Base-by-base conservation (phyloP, 106 monocot species). In the Dioscorea zingiberensis region DNA sequence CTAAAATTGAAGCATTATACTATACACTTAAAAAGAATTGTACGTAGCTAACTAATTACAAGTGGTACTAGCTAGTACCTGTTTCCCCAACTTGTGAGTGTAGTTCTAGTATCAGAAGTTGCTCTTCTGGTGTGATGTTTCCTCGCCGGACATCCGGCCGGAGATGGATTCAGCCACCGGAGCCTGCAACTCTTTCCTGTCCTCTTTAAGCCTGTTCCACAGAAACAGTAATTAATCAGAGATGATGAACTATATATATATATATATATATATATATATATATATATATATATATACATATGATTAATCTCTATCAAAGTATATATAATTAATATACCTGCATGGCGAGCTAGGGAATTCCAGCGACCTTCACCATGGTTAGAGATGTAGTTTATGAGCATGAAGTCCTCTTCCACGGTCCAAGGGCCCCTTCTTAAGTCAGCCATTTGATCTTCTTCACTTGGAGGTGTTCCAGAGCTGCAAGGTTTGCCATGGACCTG, bases 181-280 rank as follows among this genome's bases (percentile, higher is more conserved):
- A 97, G 88, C 16, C 95, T 69, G 69, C 95, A 97, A 59, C 95
- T 97, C 73, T 97, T 97, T 27, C 95, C 95, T 0, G 94, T 94
- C 45, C 90, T 66, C 47, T 77, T 85, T 18, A 90, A 61, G 2
- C 90, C 85, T 85, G 32, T 27, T 13, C 51, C 1, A 51, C n/a
- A 51, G 15, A 49, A 18, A 13, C 19, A n/a, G n/a, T n/a, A n/a
- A n/a, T n/a, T n/a, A n/a, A n/a, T n/a, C n/a, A n/a, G n/a, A n/a
- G n/a, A n/a, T n/a, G n/a, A n/a, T n/a, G n/a, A n/a, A n/a, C n/a
- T n/a, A n/a, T n/a, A n/a, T n/a, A n/a, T n/a, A n/a, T n/a, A n/a
- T n/a, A 51, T 51, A 51, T 51, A 51, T 18, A 51, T 51, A 51
- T 51, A 18, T 51, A 51, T 51, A 51, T 51, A 8, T 1, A 51